Evolutionary conservation across 768 basidiomycete species (phyloP).

Genomic region (Termitomyces sp.): DNA sequence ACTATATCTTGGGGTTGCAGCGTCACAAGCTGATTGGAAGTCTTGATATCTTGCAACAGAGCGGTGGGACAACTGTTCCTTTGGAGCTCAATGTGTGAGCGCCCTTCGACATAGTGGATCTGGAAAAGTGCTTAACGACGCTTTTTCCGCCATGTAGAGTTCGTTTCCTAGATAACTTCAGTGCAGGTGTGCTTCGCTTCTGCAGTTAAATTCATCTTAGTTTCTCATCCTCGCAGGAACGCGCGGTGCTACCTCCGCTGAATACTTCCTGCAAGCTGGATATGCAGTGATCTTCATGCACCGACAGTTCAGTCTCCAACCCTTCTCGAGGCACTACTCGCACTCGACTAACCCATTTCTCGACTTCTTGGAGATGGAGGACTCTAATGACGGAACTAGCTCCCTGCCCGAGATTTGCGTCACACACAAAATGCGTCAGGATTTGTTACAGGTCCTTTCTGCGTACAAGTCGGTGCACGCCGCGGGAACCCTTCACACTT

Average conservation of each 20-base stretch:
- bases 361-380: constrained; percentile 82
- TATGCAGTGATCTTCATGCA: constrained; percentile 99
- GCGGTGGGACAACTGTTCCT: constrained; percentile 97
- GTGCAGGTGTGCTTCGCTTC: constrained; percentile 67
- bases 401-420: constrained; percentile 59
- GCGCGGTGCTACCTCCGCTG: constrained; percentile 94
- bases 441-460: constrained; percentile 70
- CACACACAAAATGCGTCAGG: constrained; percentile 57
- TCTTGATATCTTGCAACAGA: constrained; percentile 46
- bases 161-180: constrained; percentile 98
- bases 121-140: constrained; percentile 19
- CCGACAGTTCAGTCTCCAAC: constrained; percentile 94
- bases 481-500: constrained; percentile 72
- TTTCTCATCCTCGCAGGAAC: constrained; percentile 59
- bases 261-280: constrained; percentile 91
- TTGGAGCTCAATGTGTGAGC: constrained; percentile 98
- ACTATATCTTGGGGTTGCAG: neutral
- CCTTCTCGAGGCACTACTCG: constrained; percentile 96
- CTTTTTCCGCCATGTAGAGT: constrained; percentile 57
- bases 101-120: constrained; percentile 23
- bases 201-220: neutral
- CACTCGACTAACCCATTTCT: constrained; percentile 98
- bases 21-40: neutral
- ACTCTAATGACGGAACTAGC: constrained; percentile 18
- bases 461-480: constrained; percentile 80